These are phyloP conservation scores for Trametes elegans DNA, from an alignment of 768 basidiomycete genomes.

Conservation along the genomic window DNA sequence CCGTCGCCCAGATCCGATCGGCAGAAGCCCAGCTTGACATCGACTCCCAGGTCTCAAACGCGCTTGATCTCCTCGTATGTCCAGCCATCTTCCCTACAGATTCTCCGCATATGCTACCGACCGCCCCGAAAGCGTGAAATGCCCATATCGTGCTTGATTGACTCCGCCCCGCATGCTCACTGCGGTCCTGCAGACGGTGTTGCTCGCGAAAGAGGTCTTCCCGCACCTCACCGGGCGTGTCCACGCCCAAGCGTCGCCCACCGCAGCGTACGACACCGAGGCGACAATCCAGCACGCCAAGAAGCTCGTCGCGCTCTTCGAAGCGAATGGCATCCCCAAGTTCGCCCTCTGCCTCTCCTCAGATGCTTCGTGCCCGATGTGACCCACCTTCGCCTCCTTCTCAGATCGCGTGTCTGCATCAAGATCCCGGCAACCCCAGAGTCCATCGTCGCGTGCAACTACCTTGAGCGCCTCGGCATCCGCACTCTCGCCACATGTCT, in stretches of 20 bases:
- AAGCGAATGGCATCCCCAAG: conserved; percentile 42
- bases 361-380: not conserved
- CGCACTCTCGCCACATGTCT: conserved; percentile 53
- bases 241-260: conserved; percentile 44
- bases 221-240: conserved; percentile 43
- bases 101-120: not conserved
- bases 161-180: not conserved
- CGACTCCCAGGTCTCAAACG: conserved; percentile 33
- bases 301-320: conserved; percentile 40
- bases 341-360: conserved; percentile 11
- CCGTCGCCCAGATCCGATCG: conserved; percentile 25
- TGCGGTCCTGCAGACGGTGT: conserved; percentile 36
- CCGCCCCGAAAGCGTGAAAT: not conserved
- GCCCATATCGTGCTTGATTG: not conserved
- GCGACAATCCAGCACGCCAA: conserved; percentile 43
- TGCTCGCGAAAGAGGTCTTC: conserved; percentile 42
- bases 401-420: conserved; percentile 50
- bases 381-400: not conserved
- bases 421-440: conserved; percentile 59
- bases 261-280: conserved; percentile 40
- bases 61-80: conserved; percentile 40
- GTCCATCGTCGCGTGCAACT: conserved; percentile 47
- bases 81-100: not conserved
- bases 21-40: conserved; percentile 18
- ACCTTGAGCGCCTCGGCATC: conserved; percentile 45